phyloP scores from a whole-genome alignment of 345 rosid species.

The Brassica juncea region DNA sequence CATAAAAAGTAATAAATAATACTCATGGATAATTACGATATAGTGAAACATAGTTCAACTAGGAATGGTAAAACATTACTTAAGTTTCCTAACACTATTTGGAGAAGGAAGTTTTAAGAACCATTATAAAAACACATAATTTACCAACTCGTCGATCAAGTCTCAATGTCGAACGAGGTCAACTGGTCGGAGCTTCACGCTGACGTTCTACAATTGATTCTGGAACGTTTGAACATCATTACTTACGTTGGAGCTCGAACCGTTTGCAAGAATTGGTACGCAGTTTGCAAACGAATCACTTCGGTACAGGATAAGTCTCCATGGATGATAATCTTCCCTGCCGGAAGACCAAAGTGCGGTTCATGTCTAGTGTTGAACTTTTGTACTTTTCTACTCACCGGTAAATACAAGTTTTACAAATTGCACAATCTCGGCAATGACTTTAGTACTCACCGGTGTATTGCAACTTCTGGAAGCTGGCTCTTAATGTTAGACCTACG shows the following conservation, averaged over 20 bases:
- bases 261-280: conserved; percentile 4
- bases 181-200: neutral
- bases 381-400: neutral
- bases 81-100: neutral
- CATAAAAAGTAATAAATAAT: neutral
- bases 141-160: neutral
- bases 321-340: neutral
- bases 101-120: neutral
- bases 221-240: conserved; percentile 5
- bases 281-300: conserved; percentile 4
- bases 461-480: conserved; percentile 3
- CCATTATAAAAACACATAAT: neutral
- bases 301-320: neutral
- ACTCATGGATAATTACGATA: neutral
- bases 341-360: neutral
- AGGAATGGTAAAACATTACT: neutral
- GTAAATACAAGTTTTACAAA: neutral
- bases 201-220: conserved; percentile 1
- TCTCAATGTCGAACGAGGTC: neutral
- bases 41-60: neutral
- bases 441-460: neutral
- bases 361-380: neutral
- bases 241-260: neutral
- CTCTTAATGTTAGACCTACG: conserved; percentile 7
- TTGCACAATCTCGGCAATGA: neutral